phyloP scores from a whole-genome alignment of 1,284 basidiomycete genomes.

The Neotropicomus parvogracilis region DNA sequence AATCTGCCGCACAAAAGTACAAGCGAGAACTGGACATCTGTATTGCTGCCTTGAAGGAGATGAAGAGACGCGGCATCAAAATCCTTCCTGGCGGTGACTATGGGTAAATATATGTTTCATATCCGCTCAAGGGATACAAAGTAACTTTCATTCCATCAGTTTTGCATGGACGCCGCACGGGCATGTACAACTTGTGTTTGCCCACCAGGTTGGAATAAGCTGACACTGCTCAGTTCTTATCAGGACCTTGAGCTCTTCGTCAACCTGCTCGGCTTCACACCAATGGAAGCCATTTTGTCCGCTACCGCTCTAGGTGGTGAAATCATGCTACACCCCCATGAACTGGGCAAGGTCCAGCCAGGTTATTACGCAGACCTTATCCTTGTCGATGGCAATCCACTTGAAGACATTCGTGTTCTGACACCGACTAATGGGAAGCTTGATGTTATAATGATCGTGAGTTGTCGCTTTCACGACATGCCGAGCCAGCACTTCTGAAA shows the following conservation, averaged over 20 bases:
- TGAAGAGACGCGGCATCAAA: slow-evolving; percentile 33
- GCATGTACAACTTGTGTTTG: slow-evolving; percentile 2
- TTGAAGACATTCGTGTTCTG: slow-evolving; percentile 33
- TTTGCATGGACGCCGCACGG: slow-evolving; percentile 39
- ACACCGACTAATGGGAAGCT: slow-evolving; percentile 30
- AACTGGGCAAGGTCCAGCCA: slow-evolving; percentile 36
- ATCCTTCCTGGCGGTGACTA: slow-evolving; percentile 34
- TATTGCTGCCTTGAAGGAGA: slow-evolving; percentile 34
- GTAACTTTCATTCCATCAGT: slow-evolving; percentile 14
- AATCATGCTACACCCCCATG: slow-evolving; percentile 33
- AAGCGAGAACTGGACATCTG: slow-evolving; percentile 32
- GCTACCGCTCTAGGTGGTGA: slow-evolving; percentile 37
- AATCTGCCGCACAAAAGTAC: slow-evolving; percentile 22
- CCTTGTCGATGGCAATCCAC: slow-evolving; percentile 33
- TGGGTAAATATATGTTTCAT: slow-evolving; percentile 20
- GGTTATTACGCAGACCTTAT: slow-evolving; percentile 36
- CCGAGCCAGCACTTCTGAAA: slow-evolving; percentile 5
- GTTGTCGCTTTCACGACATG: neutral
- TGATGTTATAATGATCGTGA: slow-evolving; percentile 31
- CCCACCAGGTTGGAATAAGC: neutral
- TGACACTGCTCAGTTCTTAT: slow-evolving; percentile 29
- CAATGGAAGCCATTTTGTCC: slow-evolving; percentile 37
- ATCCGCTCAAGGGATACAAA: neutral
- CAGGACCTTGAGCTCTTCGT: slow-evolving; percentile 37
- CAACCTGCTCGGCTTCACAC: slow-evolving; percentile 33